Evolutionary conservation across 2,329 filamentous ascomycete species (phyloP), one percentile per base, ranked within the genome.

Genomic region (Conoideocrella luteorostrata): DNA sequence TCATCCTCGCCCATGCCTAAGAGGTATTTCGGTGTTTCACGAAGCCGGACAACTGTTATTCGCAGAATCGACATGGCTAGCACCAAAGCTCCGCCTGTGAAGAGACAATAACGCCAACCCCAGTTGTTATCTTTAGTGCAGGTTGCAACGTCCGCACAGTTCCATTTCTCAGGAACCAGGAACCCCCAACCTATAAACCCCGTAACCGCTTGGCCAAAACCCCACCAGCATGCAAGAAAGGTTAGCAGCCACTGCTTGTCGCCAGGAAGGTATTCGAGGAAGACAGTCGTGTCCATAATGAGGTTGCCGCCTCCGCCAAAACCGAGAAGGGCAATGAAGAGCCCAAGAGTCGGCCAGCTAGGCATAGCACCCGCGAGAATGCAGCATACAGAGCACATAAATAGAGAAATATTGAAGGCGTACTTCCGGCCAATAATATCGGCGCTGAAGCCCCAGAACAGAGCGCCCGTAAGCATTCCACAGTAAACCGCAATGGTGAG

Each of bases 361-460:
- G 84, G 83, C 46, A 78, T 73, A 1, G 76, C 78, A 4, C 83
- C 85, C 1, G 82, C 83, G 1, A 84, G 65, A 43, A 86, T 77
- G 23, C 66, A 68, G 50, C 54, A 55, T n/a, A 78, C 57, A 4
- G 77, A 75, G 54, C 75, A 81, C 45, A 85, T 68, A 52, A 86
- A 72, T 10, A 86, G 67, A 2, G 78, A 80, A 18, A 77, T 63
- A 53, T 86, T 86, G 65, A 87, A 88, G 5, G 83, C 82, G 50
- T 77, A 78, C 49, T 77, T 75, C 34, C 83, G 71, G 5, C 82
- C 83, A 47, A 86, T 80, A 26, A 86, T 71, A 54, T 87, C 83
- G 18, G 80, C 81, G 3, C 71, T 71, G 23, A 84, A 61, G 2
- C 82, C 82, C 82, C 82, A 87, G 62, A 86, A 85, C 21, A 85